phyloP scores from a whole-genome alignment of 352 stramenopile species.

The Halophytophthora polymorphica region DNA sequence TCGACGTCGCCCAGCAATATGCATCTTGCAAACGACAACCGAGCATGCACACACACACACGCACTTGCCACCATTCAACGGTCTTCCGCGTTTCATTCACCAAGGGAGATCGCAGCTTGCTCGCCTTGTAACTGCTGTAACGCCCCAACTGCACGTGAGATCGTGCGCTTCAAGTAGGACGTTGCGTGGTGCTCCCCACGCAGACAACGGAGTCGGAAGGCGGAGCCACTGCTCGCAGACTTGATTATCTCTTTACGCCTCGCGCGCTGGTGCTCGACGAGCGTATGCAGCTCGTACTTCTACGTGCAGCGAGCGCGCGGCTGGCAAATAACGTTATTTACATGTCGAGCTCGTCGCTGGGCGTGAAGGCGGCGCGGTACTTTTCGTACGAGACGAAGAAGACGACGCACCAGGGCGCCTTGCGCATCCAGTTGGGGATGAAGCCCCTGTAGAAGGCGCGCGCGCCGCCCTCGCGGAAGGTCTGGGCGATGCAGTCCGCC shows the following conservation, averaged over 20 bases:
- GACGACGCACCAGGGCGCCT: slow-evolving; percentile 82
- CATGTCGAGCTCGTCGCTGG: slow-evolving; percentile 21
- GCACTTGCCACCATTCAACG: background rate
- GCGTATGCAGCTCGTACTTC: background rate
- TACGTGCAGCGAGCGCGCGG: too few relatives aligned
- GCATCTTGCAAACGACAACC: too few relatives aligned
- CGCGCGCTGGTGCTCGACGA: background rate
- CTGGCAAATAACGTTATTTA: background rate
- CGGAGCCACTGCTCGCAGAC: too few relatives aligned
- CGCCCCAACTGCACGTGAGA: too few relatives aligned
- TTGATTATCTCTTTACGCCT: too few relatives aligned
- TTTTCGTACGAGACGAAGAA: slow-evolving; percentile 89
- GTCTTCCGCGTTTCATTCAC: too few relatives aligned
- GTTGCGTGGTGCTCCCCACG: too few relatives aligned
- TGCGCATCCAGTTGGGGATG: slow-evolving; percentile 85
- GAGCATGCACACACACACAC: background rate
- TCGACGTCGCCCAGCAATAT: background rate
- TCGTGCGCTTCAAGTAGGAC: too few relatives aligned
- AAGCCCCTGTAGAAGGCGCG: slow-evolving; percentile 86
- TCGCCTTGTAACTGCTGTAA: too few relatives aligned
- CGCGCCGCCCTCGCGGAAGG: slow-evolving; percentile 60
- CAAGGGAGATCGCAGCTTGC: too few relatives aligned
- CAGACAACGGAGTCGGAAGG: too few relatives aligned
- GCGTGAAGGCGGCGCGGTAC: slow-evolving; percentile 45
- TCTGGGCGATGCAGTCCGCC: slow-evolving; percentile 65